A percentile compares a stretch with the other conserved stretches of the same genome.
Conservation (phyloP, 139 green algal species). For the Picochlorum sp. region DNA sequence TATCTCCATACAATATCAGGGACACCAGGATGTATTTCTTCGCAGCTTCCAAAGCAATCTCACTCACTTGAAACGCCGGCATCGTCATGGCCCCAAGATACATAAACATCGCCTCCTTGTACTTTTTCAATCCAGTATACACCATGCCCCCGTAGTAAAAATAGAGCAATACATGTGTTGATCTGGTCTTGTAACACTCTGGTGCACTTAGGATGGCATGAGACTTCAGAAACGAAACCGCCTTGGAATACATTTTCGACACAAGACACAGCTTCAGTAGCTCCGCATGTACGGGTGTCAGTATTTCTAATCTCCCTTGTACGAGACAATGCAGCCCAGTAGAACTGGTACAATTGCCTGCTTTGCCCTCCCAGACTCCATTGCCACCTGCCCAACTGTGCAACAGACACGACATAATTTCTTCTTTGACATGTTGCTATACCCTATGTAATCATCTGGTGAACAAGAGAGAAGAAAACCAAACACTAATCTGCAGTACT, state of each 20-base stretch:
- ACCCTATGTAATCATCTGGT: not conserved
- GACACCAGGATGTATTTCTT: slow-evolving; percentile 85
- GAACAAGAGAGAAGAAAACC: not conserved
- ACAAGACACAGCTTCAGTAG: slow-evolving; percentile 74
- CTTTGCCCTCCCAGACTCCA: not conserved
- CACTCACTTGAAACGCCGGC: slow-evolving; percentile 62
- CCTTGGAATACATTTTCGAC: slow-evolving; percentile 59
- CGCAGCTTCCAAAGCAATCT: slow-evolving; percentile 70
- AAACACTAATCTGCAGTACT: not conserved
- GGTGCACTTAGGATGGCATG: slow-evolving; percentile 69
- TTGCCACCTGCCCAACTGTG: not conserved
- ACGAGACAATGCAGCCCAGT: not conserved
- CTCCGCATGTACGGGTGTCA: slow-evolving; percentile 71
- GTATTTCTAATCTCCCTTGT: not conserved
- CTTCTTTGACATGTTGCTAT: not conserved
- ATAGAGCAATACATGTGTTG: slow-evolving; percentile 83
- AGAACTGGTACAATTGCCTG: not conserved
- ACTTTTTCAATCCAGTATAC: slow-evolving; percentile 54
- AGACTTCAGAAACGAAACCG: slow-evolving; percentile 38
- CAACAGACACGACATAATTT: not conserved
- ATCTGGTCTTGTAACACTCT: slow-evolving; percentile 38
- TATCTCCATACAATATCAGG: slow-evolving; percentile 57
- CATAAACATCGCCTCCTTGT: slow-evolving; percentile 60
- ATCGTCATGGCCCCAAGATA: slow-evolving; percentile 65
- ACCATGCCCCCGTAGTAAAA: slow-evolving; percentile 89